These are phyloP conservation scores for Phytophthora colocasiae DNA, from an alignment of 352 stramenopile genomes.

Conservation along the genomic window DNA sequence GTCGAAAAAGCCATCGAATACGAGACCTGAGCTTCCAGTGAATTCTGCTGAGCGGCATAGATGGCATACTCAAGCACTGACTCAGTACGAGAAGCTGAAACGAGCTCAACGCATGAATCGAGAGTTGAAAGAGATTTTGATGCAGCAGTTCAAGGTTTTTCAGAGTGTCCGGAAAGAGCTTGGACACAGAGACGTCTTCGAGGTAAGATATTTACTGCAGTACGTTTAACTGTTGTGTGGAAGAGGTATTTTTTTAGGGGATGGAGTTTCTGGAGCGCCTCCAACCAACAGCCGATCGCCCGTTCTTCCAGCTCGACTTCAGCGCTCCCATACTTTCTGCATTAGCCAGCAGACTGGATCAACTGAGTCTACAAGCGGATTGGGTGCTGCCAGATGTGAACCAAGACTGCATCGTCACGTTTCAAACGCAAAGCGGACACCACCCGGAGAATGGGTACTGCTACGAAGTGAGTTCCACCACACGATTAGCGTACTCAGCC, in stretches of 20 bases:
- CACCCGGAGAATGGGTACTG: neutral
- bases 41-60: neutral
- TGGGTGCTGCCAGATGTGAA: neutral
- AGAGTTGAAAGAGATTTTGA: constrained; percentile 5
- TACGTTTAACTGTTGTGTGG: neutral
- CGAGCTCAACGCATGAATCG: constrained; percentile 1
- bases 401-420: neutral
- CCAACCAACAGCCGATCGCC: constrained; percentile 3
- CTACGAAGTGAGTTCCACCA: constrained; percentile 1
- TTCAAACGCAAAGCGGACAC: constrained; percentile 1
- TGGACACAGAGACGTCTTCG: neutral
- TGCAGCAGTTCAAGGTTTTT: constrained; percentile 6
- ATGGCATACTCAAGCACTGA: constrained; percentile 2
- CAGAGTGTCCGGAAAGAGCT: neutral
- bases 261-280: constrained; percentile 1
- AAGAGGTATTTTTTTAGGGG: neutral
- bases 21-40: neutral
- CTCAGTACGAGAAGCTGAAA: neutral
- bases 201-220: neutral
- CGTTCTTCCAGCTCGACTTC: constrained; percentile 9
- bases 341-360: neutral
- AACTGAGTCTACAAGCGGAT: constrained; percentile 2
- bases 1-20: neutral
- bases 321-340: neutral
- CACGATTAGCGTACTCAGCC: neutral